Evolutionary conservation across 73 alveolate genomes (phyloP), one percentile per base, ranked within the genome.

Genomic region (Paramecium bursaria): DNA sequence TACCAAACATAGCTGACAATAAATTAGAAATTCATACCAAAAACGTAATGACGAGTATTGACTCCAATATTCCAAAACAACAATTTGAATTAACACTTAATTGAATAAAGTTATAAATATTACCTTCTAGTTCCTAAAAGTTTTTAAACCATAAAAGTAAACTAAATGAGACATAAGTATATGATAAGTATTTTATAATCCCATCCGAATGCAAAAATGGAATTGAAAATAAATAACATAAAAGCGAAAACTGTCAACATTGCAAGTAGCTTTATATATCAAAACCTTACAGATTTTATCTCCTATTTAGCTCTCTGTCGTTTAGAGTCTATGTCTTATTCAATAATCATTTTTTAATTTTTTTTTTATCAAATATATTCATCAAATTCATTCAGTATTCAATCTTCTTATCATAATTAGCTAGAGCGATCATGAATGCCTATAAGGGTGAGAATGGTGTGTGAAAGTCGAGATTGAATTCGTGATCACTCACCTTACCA

Each of bases 391-490:
- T 25, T 51, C 76, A 57, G 26, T 57, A 57, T 42, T 57, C 97
- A 67, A 91, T 75, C 48, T 91, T 91, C 73, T 90, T 80, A 79
- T 91, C 97, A 54, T 90, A 91, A 30, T 90, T 86, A 39, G 94
- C 49, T 13, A 92, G 80, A 9, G 95, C 95, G 17, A 92, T 75
- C 46, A 88, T 91, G 85, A 92, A 92, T 3, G 95, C 97, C 48
- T 75, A 54, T 60, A 91, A 91, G 9, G 94, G 91, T 2, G 95
- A 88, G 26, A 92, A 74, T 9, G 97, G 97, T 47, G 48, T 61
- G 55, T 85, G 75, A 55, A 92, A 91, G 60, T 92, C 97, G 86
- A 92, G 50, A 74, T 92, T 92, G 74, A 92, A 92, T 31, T 19
- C 46, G 15, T 74, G 86, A 48, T 92, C 90, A 27, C 91, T 95